Conservation (phyloP, 2,329 filamentous ascomycete genomes). For the Arthrinium phaeospermum region DNA sequence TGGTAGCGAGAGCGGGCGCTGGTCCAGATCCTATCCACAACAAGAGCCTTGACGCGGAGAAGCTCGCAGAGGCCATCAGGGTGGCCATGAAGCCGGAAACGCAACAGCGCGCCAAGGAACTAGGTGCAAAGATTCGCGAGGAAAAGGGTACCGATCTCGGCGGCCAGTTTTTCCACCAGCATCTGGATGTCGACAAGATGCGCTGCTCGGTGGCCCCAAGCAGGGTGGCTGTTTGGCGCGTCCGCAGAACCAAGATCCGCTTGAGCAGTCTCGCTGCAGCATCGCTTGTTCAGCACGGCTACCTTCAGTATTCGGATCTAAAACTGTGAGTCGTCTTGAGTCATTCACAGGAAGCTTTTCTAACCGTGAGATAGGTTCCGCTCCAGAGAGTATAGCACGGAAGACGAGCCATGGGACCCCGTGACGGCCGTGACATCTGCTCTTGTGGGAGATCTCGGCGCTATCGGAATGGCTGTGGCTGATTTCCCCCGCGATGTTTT, state of each 20-base stretch:
- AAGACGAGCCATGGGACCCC: slow-evolving; percentile 79
- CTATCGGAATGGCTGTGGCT: slow-evolving; percentile 81
- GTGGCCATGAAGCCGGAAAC: slow-evolving; percentile 66
- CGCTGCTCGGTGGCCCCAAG: slow-evolving; percentile 73
- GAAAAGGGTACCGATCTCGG: slow-evolving; percentile 70
- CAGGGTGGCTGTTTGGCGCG: slow-evolving; percentile 75
- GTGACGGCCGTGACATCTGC: slow-evolving; percentile 79
- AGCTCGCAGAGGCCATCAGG: slow-evolving; percentile 67
- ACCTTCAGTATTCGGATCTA: slow-evolving; percentile 72
- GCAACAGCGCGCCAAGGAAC: slow-evolving; percentile 57
- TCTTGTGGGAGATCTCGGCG: slow-evolving; percentile 81
- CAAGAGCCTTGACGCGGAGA: slow-evolving; percentile 69
- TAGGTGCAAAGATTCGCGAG: slow-evolving; percentile 69
- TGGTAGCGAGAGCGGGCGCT: slow-evolving; percentile 74
- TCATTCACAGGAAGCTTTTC: neutral
- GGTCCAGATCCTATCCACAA: slow-evolving; percentile 74
- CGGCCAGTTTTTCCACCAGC: slow-evolving; percentile 72
- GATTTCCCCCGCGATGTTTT: slow-evolving; percentile 70
- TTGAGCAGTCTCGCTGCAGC: slow-evolving; percentile 77
- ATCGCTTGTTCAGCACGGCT: slow-evolving; percentile 67
- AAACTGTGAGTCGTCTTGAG: slow-evolving; percentile 64
- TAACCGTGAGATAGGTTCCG: slow-evolving; percentile 48
- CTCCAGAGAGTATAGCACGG: slow-evolving; percentile 72
- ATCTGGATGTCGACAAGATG: slow-evolving; percentile 69
- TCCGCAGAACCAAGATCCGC: slow-evolving; percentile 69